Base-by-base conservation (phyloP, 495 filamentous ascomycete species). In the Penicillium pancosmium region DNA sequence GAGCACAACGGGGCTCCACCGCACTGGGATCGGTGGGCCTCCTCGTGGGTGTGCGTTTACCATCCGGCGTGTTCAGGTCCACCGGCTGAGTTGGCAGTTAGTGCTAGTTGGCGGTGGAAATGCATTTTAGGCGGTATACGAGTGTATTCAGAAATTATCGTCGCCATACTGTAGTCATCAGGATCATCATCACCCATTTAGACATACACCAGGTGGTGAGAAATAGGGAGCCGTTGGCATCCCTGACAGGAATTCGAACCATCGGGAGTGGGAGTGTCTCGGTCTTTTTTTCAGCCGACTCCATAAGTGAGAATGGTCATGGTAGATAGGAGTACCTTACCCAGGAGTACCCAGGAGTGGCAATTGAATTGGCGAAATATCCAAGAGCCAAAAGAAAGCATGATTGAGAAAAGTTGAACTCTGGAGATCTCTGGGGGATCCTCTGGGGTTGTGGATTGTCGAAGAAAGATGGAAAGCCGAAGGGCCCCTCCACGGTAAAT, bases 11-110 rank as follows among this genome's bases (percentile, higher is more conserved):
- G 18, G 19, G 18, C 46, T 48, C 46, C 46, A 48, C 46, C 23
- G 15, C 9, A 7, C 19, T 48, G 46, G 46, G 19, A 48, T 48
- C 46, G 46, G 46, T 48, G 46, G 46, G 46, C 46, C 46, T 48
- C 46, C 46, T 48, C 46, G 46, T 48, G 46, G 46, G 46, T 44
- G 41, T n/a, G 41, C 41, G 41, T 44, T 44, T 16, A 44, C 41
- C 41, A 44, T 44, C 40, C 16, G 16, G 41, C n/a, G 12, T 16
- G 41, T 44, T 44, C n/a, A 44, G 41, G 41, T 44, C 41, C 41
- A 44, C 41, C 18, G 41, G 16, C 13, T 44, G 41, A 44, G 41
- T 44, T 44, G 41, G 41, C 41, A 44, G 16, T 7, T 31, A 8
- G 41, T 13, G n/a, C n/a, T n/a, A 19, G 16, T 31, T 31, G 8